Evolutionary conservation across 1,284 basidiomycete species (phyloP).

Genomic region (Moesziomyces sp.): DNA sequence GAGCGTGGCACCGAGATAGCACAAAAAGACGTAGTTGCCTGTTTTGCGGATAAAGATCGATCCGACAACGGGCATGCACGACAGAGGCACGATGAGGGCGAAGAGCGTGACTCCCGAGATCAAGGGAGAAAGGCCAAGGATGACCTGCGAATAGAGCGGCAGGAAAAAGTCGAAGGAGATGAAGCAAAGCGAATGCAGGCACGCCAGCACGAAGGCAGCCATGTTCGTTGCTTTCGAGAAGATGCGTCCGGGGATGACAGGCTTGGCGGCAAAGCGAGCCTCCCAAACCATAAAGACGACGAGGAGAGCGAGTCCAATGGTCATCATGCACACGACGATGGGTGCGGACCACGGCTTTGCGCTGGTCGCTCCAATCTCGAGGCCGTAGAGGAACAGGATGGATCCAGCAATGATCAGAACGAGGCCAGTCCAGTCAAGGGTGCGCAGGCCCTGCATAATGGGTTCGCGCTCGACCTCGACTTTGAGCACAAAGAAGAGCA

Average conservation of each 20-base stretch:
- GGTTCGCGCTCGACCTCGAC: slow-evolving; percentile 7
- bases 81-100: slow-evolving; percentile 7
- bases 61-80: slow-evolving; percentile 7
- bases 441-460: slow-evolving; percentile 5
- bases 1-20: slow-evolving; percentile 1
- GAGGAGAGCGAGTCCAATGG: slow-evolving; percentile 2
- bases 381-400: slow-evolving; percentile 9
- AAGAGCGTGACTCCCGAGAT: slow-evolving; percentile 10
- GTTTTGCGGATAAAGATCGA: slow-evolving; percentile 8
- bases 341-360: slow-evolving; percentile 3
- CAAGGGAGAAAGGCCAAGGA: slow-evolving; percentile 3
- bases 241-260: slow-evolving; percentile 9
- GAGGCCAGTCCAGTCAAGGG: slow-evolving; percentile 5
- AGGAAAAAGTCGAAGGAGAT: slow-evolving; percentile 14
- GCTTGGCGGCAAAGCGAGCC: slow-evolving; percentile 7
- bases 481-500: slow-evolving; percentile 8
- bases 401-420: slow-evolving; percentile 5
- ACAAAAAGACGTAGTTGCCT: slow-evolving; percentile 5
- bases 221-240: slow-evolving; percentile 10
- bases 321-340: slow-evolving; percentile 9
- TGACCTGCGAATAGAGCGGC: slow-evolving; percentile 10
- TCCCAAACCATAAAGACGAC: slow-evolving; percentile 10
- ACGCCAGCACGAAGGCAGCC: slow-evolving; percentile 5
- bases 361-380: slow-evolving; percentile 1
- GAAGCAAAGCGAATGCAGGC: slow-evolving; percentile 3